Evolutionary conservation across 73 alveolate species (phyloP), one percentile per base, ranked within the genome.

Genomic region (Durusdinium trenchii): DNA sequence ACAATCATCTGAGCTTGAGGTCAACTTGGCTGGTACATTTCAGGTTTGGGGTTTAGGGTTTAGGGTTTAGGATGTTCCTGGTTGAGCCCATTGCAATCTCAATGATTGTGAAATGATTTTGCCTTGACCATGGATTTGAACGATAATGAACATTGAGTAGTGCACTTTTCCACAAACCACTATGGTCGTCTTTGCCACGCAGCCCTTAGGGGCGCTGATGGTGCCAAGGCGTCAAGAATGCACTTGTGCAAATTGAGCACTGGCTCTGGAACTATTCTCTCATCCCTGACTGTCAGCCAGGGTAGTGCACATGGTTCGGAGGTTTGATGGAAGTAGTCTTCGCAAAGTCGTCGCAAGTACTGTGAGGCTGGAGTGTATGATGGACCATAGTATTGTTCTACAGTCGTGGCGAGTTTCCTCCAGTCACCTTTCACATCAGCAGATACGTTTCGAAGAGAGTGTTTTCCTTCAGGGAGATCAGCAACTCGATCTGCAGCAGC

Each of bases 151-250:
- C n/a, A n/a, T n/a, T n/a, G n/a, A n/a, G n/a, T n/a, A n/a, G n/a
- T n/a, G n/a, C n/a, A n/a, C n/a, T n/a, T n/a, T n/a, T n/a, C n/a
- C n/a, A n/a, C n/a, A n/a, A n/a, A n/a, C n/a, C n/a, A n/a, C n/a
- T n/a, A n/a, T n/a, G n/a, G n/a, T n/a, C n/a, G n/a, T n/a, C n/a
- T n/a, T n/a, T n/a, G n/a, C 86, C 52, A 83, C 32, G 51, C n/a
- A 3, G 93, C 93, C 60, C 93, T 28, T 51, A 83, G 36, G 1
- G 45, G 93, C 38, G 38, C 16, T 3, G 93, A 48, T 23, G 93
- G 93, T 6, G 93, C 93, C 75, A 83, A 47, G 9, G 93, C 93
- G 32, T 50, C 75, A 3, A 50, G 12, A 51, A 83, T 52, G 57
- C 73, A 47, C 12, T 50, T 36, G 51, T 83, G 73, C 50, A 83